phyloP scores from a whole-genome alignment of 352 stramenopile species.

The Pythium diclinum region DNA sequence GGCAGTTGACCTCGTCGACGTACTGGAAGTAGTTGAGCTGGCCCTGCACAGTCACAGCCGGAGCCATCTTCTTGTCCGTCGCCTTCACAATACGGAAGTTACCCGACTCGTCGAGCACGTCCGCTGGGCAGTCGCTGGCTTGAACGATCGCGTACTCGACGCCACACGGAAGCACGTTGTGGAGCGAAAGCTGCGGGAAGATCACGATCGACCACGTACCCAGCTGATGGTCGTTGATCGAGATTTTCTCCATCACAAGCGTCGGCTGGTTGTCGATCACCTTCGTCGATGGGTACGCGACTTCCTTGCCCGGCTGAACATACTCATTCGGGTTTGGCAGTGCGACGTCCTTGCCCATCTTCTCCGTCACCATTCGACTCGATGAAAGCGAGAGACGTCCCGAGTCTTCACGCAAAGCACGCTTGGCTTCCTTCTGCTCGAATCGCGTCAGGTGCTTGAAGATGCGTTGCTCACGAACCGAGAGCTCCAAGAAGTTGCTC shows the following conservation, averaged over 20 bases:
- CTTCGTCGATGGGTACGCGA: conserved; percentile 63
- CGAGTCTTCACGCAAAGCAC: conserved; percentile 46
- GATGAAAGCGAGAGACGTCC: conserved; percentile 40
- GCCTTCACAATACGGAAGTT: conserved; percentile 42
- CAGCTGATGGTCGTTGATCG: conserved; percentile 49
- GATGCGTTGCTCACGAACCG: conserved; percentile 66
- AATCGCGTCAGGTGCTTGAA: conserved; percentile 74
- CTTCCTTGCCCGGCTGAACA: conserved; percentile 50
- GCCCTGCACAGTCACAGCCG: conserved; percentile 43
- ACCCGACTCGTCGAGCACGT: conserved; percentile 54
- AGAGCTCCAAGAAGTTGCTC: conserved; percentile 74
- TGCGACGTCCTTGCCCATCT: conserved; percentile 57
- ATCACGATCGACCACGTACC: conserved; percentile 78
- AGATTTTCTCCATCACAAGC: conserved; percentile 70
- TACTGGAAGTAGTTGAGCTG: conserved; percentile 66
- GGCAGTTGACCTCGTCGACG: conserved; percentile 78
- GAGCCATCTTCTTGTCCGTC: conserved; percentile 35
- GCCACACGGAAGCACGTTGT: conserved; percentile 80
- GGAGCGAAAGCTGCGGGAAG: conserved; percentile 72
- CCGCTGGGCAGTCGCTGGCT: conserved; percentile 55
- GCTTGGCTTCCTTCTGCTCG: conserved; percentile 66
- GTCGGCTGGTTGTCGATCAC: conserved; percentile 85
- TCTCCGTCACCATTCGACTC: conserved; percentile 57
- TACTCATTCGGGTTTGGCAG: conserved; percentile 51
- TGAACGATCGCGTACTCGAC: conserved; percentile 86